Percentiles rank a stretch among this genome's conserved stretches.
Evolutionary conservation across 139 green algal species (phyloP).

Genomic region (Closterium sp.): DNA sequence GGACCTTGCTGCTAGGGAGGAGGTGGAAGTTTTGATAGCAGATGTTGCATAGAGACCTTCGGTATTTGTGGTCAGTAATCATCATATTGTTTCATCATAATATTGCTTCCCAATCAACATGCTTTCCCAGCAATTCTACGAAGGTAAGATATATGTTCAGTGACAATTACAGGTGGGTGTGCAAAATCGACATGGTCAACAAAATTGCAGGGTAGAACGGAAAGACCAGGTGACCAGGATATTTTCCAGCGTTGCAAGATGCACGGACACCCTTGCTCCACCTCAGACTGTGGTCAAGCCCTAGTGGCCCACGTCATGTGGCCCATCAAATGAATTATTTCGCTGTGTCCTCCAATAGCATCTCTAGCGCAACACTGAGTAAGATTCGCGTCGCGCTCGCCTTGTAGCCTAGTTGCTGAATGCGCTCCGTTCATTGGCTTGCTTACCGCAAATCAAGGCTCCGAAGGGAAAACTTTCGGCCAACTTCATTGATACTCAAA

Average conservation of each 20-base stretch:
- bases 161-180: too few relatives aligned
- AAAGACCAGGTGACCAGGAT: neutral
- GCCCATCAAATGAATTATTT: neutral
- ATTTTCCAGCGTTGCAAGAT: neutral
- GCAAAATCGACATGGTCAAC: too few relatives aligned
- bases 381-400: neutral
- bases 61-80: too few relatives aligned
- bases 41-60: neutral
- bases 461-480: neutral
- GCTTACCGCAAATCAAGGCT: neutral
- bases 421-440: neutral
- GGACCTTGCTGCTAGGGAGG: constrained; percentile 26
- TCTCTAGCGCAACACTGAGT: neutral
- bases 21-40: neutral
- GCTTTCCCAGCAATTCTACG: too few relatives aligned
- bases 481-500: too few relatives aligned
- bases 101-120: too few relatives aligned
- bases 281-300: neutral
- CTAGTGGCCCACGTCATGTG: neutral
- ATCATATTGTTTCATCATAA: too few relatives aligned
- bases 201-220: neutral
- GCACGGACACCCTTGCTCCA: neutral
- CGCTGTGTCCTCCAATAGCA: neutral
- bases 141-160: too few relatives aligned
- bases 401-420: neutral